These are phyloP conservation scores for Exserohilum turcica DNA, from an alignment of 2,329 filamentous ascomycete genomes.

Conservation along the genomic window DNA sequence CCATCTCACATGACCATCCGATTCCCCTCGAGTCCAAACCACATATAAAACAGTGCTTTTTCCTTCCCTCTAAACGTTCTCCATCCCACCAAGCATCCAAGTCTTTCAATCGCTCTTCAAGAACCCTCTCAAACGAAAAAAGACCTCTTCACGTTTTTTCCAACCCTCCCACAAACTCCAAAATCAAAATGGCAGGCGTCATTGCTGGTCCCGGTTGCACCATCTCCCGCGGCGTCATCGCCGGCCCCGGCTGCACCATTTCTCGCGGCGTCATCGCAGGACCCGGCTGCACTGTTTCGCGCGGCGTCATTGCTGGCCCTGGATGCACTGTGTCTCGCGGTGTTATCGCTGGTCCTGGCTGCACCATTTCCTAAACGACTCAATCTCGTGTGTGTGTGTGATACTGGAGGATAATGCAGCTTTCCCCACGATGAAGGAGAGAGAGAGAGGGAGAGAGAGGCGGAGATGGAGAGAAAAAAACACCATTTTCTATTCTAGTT, in stretches of 20 bases:
- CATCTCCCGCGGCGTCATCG: neutral
- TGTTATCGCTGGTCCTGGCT: neutral
- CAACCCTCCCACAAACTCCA: neutral
- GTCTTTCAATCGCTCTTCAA: neutral
- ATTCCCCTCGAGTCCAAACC: neutral
- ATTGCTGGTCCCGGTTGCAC: neutral
- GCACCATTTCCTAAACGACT: neutral
- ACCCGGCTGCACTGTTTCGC: neutral
- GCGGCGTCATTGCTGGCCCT: neutral
- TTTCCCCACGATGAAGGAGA: too few relatives aligned
- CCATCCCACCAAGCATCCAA: neutral
- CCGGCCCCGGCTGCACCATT: neutral
- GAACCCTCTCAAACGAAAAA: too few relatives aligned
- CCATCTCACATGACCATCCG: neutral
- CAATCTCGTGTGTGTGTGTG: too few relatives aligned
- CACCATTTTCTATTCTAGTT: too few relatives aligned
- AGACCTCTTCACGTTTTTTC: neutral
- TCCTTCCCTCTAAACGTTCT: neutral
- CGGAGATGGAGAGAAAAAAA: too few relatives aligned
- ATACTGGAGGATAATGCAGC: too few relatives aligned
- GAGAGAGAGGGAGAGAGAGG: too few relatives aligned
- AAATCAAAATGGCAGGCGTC: neutral
- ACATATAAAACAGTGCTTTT: neutral
- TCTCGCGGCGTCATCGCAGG: neutral
- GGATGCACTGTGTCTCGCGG: neutral